Evolutionary conservation across 139 green algal species (phyloP), one percentile per base, ranked within the genome.

Genomic region (Auxenochlorella pyrenoidosa): DNA sequence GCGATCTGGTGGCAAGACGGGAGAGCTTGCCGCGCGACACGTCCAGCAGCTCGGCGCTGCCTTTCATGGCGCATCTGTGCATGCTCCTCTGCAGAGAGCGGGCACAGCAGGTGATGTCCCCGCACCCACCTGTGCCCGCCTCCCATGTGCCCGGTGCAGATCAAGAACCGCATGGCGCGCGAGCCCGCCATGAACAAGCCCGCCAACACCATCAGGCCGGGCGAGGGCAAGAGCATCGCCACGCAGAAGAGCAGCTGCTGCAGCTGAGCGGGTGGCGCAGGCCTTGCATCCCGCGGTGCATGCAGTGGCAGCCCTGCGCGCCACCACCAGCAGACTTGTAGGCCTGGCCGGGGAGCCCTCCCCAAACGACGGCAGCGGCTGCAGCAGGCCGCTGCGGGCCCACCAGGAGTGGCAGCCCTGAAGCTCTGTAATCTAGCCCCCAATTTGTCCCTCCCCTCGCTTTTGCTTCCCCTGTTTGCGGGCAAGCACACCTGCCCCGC

Each of bases 131-230:
- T 63, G 10, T 63, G 54, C 54, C 12, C 18, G 10, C 18, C 2
- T 63, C 54, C 54, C 54, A 6, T 54, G 8, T 63, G 15, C 54
- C 54, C 54, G 12, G 15, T 63, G 54, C 54, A 63, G 91, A 99
- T 99, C 93, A 99, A 99, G 95, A 99, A 99, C 91, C 95, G 96
- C 87, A 99, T 98, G 96, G 96, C 96, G 19, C 95, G 88, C 51
- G 95, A 98, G 92, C 96, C 96, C 18, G 93, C 94, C 66, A 90
- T 96, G 43, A 92, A 92, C 59, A 94, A 94, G 88, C 93, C 92
- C 16, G 91, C 91, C n/a, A 94, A 85, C 60, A 97, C 93, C 30
- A 95, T 98, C 88, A 90, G 92, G 32, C 95, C 95, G 76, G 95
- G 95, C 0, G 94, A 97, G 88, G 97, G 97, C 43, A 95, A 96